phyloP scores from a whole-genome alignment of 257 asterid genomes.

The Nicotiana otophora region DNA sequence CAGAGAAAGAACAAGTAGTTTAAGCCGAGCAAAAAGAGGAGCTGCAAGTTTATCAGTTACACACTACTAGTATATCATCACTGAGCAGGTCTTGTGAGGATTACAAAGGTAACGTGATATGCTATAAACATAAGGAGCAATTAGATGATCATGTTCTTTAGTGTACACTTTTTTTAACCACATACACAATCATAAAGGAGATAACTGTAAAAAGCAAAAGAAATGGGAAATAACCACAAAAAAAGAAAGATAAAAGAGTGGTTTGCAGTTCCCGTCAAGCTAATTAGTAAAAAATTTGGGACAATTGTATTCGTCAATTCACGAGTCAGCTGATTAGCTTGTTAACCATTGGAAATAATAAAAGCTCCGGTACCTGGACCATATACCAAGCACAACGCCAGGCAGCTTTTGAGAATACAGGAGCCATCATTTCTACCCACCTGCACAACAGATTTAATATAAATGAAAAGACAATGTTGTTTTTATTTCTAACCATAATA shows the following conservation, averaged over 20 bases:
- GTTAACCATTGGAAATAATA: not conserved
- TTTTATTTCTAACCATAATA: not conserved
- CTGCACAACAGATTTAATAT: conserved; percentile 26
- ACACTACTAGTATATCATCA: not conserved
- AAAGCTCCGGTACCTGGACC: conserved; percentile 57
- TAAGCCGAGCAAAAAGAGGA: no score
- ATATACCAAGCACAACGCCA: conserved; percentile 93
- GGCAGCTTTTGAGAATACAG: conserved; percentile 79
- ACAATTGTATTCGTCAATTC: not conserved
- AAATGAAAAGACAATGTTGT: not conserved
- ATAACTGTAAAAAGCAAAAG: not conserved
- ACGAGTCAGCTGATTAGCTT: not conserved
- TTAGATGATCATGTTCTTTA: not conserved
- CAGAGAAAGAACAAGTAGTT: no score
- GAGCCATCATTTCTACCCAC: conserved; percentile 99
- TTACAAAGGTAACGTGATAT: not conserved
- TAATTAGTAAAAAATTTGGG: not conserved
- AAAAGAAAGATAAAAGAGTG: not conserved
- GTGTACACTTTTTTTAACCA: not conserved
- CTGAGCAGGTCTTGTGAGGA: not conserved
- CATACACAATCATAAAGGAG: not conserved
- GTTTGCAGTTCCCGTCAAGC: not conserved
- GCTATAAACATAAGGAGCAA: not conserved
- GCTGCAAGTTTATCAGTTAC: not conserved
- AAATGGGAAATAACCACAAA: not conserved